A percentile compares a stretch with the other conserved stretches of the same genome.
phyloP scores from a whole-genome alignment of 768 basidiomycete species.

The Gymnopilus junonius region DNA sequence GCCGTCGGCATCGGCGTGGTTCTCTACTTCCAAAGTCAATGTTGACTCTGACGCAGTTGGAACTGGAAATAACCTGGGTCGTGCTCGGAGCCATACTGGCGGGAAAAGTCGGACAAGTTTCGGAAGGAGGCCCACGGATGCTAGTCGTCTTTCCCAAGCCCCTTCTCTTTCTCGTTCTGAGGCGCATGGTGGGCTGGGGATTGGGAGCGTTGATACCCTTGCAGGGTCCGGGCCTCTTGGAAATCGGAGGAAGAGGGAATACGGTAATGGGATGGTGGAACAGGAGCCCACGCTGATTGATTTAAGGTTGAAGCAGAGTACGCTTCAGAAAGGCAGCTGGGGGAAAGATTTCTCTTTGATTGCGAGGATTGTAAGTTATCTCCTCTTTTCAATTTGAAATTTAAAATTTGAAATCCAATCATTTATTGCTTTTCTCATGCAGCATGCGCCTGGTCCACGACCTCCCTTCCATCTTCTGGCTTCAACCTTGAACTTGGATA shows the following conservation, averaged over 20 bases:
- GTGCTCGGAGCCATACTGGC: not conserved
- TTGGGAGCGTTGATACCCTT: not conserved
- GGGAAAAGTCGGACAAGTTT: not conserved
- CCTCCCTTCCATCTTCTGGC: conserved; percentile 39
- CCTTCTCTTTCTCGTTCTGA: not conserved
- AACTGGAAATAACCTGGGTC: not conserved
- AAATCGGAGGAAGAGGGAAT: not conserved
- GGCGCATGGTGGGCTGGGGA: not conserved
- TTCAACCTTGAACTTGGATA: conserved; percentile 26
- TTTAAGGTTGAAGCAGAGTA: conserved; percentile 30
- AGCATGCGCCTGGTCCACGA: conserved; percentile 43
- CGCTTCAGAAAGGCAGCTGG: conserved; percentile 14
- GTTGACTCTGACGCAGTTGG: no score
- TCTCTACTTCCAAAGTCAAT: not conserved
- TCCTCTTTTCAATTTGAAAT: no score
- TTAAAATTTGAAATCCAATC: no score
- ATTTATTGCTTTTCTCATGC: no score
- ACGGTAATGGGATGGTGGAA: not conserved
- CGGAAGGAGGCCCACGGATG: not conserved
- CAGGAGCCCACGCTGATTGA: conserved; percentile 35
- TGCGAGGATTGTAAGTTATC: conserved; percentile 41
- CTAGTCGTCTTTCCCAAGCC: no score
- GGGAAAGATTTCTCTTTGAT: conserved; percentile 34
- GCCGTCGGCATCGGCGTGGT: not conserved
- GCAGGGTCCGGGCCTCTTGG: not conserved